These are phyloP conservation scores for Parmelia sp. DNA, from an alignment of 495 filamentous ascomycete species.

Conservation along the genomic window DNA sequence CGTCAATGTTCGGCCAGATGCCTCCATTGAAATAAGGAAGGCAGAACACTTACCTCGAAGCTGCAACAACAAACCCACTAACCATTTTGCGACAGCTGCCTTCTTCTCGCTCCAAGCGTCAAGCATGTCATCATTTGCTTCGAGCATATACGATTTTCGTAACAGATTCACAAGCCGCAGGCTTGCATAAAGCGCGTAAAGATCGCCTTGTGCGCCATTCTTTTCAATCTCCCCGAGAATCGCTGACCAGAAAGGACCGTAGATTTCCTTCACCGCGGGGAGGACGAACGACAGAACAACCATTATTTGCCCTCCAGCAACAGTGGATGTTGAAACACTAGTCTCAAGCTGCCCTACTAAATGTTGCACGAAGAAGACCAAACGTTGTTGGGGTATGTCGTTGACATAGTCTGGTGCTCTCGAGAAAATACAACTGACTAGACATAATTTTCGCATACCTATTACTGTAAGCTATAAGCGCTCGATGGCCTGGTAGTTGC, in stretches of 20 bases:
- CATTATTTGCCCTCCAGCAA: constrained; percentile 43
- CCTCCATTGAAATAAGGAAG: not conserved
- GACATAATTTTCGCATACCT: constrained; percentile 48
- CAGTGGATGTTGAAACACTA: constrained; percentile 34
- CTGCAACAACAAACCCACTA: constrained; percentile 56
- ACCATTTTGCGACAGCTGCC: constrained; percentile 41
- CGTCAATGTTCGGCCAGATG: not conserved
- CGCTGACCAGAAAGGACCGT: constrained; percentile 78
- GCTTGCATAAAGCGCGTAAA: constrained; percentile 62
- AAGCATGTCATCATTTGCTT: constrained; percentile 77
- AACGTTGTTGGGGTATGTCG: constrained; percentile 65
- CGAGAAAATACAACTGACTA: constrained; percentile 54
- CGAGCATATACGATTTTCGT: constrained; percentile 44
- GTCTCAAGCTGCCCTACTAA: constrained; percentile 62
- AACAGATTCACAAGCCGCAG: constrained; percentile 63
- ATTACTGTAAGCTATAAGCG: constrained; percentile 24
- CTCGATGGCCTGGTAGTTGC: not conserved
- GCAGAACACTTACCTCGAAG: constrained; percentile 20
- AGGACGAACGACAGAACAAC: constrained; percentile 59
- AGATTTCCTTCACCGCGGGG: constrained; percentile 65
- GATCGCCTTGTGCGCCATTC: constrained; percentile 43
- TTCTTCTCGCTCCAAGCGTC: constrained; percentile 60
- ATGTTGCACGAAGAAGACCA: constrained; percentile 77
- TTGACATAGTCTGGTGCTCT: constrained; percentile 44
- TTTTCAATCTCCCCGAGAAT: constrained; percentile 51